Base-by-base conservation (phyloP, 495 filamentous ascomycete genomes). In the Daldinia bambusicola region DNA sequence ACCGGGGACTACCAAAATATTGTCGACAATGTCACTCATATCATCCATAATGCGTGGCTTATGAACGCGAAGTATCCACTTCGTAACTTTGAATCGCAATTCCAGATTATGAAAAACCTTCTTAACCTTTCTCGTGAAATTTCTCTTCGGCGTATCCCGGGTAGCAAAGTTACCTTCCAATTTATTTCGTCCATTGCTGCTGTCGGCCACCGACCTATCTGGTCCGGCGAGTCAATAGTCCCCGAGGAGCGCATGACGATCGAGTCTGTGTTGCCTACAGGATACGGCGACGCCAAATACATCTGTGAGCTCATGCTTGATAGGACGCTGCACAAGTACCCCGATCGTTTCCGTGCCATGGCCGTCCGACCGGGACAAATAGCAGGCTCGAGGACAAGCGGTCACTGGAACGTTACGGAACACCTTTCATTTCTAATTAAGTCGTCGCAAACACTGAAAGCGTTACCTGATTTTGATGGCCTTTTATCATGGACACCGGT, bases 1-100 rank as follows among this genome's bases (percentile, higher is more conserved):
- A 13, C 37, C 0, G 37, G 65, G 14, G 76, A 80, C 1, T 88
- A 87, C 60, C 34, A 77, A 20, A 20, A 51, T 4, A 79, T 88
- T 4, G 55, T 77, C 3, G 57, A 74, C 4, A 75, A 48, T n/a
- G 84, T 85, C 1, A 89, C 86, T 0, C 82, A 87, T 50, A 83
- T 89, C 18, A 69, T 89, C 37, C 86, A 89, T 73, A 88, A 86
- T 58, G 87, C 86, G 4, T 88, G 86, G 86, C 83, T 81, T 0
- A 87, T 87, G 84, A 82, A 80, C 60, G 78, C 77, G 32, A 83
- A 76, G 30, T 76, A 80, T 13, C 77, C 80, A 0, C 55, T 88
- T 2, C 70, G 76, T 9, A 76, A 72, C 10, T 86, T 85, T 31
- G 84, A 84, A 55, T 53, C 77, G 0, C 86, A 89, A 61, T 85